Evolutionary conservation across 2,329 filamentous ascomycete genomes (phyloP).

Genomic region (Tolypocladium paradoxum): DNA sequence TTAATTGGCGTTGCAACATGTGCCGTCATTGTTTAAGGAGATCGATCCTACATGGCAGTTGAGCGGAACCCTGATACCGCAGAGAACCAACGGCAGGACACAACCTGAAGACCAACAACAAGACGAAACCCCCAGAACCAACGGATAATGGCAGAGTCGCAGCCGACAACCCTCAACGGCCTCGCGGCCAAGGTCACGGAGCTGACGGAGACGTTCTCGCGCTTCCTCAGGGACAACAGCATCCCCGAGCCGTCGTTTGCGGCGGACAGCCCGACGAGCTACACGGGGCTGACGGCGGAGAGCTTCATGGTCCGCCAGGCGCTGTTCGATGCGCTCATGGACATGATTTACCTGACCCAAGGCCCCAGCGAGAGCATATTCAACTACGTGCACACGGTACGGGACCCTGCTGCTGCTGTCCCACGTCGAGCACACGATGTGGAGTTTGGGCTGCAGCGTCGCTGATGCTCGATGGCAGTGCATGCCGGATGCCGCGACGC

Average conservation of each 20-base stretch:
- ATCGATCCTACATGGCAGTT: background rate
- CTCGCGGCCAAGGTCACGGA: conserved; percentile 34
- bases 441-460: background rate
- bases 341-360: conserved; percentile 34
- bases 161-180: conserved; percentile 23
- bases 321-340: conserved; percentile 32
- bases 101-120: background rate
- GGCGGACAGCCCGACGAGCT: conserved; percentile 30
- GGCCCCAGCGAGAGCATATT: conserved; percentile 40
- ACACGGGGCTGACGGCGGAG: conserved; percentile 28
- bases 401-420: background rate
- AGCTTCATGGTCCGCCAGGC: conserved; percentile 31
- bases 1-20: background rate
- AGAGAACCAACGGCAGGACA: background rate
- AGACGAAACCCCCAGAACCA: background rate
- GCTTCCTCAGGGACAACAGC: conserved; percentile 29
- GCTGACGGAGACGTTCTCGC: conserved; percentile 29
- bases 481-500: conserved; percentile 30
- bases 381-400: conserved; percentile 29
- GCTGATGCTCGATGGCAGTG: conserved; percentile 14
- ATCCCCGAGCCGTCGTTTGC: conserved; percentile 30
- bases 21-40: background rate
- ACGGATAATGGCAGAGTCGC: background rate
- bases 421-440: too few relatives aligned
- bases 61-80: background rate